phyloP scores from a whole-genome alignment of 768 basidiomycete species.

The Trametes punicea region DNA sequence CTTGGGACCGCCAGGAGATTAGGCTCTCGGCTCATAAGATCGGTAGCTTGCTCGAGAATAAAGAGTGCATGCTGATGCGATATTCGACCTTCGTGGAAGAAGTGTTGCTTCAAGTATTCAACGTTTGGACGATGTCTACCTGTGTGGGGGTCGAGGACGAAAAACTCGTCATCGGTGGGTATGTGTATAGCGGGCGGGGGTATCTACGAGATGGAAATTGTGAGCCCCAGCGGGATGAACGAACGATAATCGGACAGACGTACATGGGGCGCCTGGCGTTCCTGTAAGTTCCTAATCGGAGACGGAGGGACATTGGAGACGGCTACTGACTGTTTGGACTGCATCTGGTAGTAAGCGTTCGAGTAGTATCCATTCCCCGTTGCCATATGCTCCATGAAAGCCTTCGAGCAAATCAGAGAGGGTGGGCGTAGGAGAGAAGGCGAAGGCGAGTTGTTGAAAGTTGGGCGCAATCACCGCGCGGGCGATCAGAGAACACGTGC shows the following conservation, averaged over 20 bases:
- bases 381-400: background rate
- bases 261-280: constrained; percentile 36
- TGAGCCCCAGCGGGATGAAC: background rate
- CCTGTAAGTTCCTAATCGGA: constrained; percentile 30
- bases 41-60: constrained; percentile 68
- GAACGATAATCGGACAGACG: constrained; percentile 21
- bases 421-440: background rate
- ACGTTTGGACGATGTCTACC: constrained; percentile 68
- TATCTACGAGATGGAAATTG: constrained; percentile 13
- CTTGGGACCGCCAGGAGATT: constrained; percentile 86
- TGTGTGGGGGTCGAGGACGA: constrained; percentile 37
- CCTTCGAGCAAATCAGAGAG: background rate
- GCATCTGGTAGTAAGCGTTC: constrained; percentile 21
- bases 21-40: constrained; percentile 68
- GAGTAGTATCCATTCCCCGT: constrained; percentile 18
- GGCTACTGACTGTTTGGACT: constrained; percentile 17
- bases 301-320: constrained; percentile 11
- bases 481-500: background rate
- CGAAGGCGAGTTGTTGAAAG: background rate
- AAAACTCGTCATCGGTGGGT: constrained; percentile 28
- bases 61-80: constrained; percentile 83
- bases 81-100: constrained; percentile 80
- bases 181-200: constrained; percentile 22
- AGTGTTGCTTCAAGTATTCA: constrained; percentile 82
- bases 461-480: no score